These are phyloP conservation scores for Umbilicaria muhlenbergii DNA, from an alignment of 495 filamentous ascomycete genomes.

Conservation along the genomic window DNA sequence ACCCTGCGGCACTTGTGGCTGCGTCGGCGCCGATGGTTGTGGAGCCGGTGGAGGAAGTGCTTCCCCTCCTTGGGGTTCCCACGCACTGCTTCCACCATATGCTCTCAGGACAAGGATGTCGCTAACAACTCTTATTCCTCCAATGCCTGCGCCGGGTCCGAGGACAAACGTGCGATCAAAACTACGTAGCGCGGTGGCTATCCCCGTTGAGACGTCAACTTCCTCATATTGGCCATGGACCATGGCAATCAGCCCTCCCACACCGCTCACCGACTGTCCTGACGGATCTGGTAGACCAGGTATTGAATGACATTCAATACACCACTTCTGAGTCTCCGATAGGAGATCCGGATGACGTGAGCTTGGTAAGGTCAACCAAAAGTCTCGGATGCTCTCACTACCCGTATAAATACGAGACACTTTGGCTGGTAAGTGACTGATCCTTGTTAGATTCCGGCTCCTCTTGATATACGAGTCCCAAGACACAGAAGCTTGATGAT, in stretches of 20 bases:
- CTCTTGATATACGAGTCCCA: slow-evolving; percentile 68
- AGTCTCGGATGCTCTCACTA: slow-evolving; percentile 42
- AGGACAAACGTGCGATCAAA: slow-evolving; percentile 80
- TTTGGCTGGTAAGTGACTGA: slow-evolving; percentile 40
- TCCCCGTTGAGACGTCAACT: slow-evolving; percentile 32
- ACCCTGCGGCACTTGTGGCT: slow-evolving; percentile 16
- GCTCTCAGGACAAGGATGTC: slow-evolving; percentile 61
- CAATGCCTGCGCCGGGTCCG: slow-evolving; percentile 49
- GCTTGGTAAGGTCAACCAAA: slow-evolving; percentile 53
- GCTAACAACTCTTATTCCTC: slow-evolving; percentile 58
- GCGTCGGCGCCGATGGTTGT: slow-evolving; percentile 8
- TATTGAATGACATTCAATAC: slow-evolving; percentile 68
- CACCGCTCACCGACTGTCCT: slow-evolving; percentile 45
- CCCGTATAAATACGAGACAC: slow-evolving; percentile 53
- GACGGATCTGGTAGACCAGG: slow-evolving; percentile 54
- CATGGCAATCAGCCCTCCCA: slow-evolving; percentile 64
- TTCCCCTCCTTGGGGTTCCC: slow-evolving; percentile 31
- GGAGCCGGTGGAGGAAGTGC: slow-evolving; percentile 10
- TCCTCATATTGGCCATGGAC: slow-evolving; percentile 80
- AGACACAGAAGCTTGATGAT: slow-evolving; percentile 20
- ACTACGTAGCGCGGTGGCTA: slow-evolving; percentile 44
- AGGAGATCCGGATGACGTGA: slow-evolving; percentile 60
- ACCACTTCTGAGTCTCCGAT: slow-evolving; percentile 48
- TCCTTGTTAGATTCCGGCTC: slow-evolving; percentile 64
- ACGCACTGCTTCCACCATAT: slow-evolving; percentile 46